phyloP scores from a whole-genome alignment of 2,329 filamentous ascomycete species.

The Capronia epimyces region DNA sequence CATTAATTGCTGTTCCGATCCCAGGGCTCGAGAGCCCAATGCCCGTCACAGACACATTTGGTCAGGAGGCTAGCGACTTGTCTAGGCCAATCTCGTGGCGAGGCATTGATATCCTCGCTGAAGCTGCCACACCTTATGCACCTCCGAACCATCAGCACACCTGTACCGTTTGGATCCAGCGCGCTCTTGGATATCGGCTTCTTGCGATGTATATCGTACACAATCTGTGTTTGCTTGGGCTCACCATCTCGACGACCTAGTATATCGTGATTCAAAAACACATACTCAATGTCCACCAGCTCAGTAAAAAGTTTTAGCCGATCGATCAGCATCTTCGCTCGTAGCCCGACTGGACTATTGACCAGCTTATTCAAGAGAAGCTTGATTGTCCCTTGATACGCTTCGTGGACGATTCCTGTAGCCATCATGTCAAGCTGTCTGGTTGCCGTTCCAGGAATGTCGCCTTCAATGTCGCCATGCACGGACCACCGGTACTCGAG shows the following conservation, averaged over 20 bases:
- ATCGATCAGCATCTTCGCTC: slow-evolving; percentile 57
- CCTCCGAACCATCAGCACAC: slow-evolving; percentile 20
- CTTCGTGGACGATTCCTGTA: slow-evolving; percentile 21
- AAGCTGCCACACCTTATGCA: slow-evolving; percentile 29
- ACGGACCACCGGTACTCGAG: slow-evolving; percentile 22
- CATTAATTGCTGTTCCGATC: slow-evolving; percentile 1
- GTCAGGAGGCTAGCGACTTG: slow-evolving; percentile 18
- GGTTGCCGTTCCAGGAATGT: slow-evolving; percentile 16
- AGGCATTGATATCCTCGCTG: slow-evolving; percentile 25
- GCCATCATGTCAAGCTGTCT: slow-evolving; percentile 29
- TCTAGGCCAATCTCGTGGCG: slow-evolving; percentile 20
- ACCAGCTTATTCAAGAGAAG: slow-evolving; percentile 62
- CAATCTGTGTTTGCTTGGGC: slow-evolving; percentile 2
- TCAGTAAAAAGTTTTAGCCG: slow-evolving; percentile 54
- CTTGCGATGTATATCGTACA: slow-evolving; percentile 28
- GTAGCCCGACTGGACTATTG: slow-evolving; percentile 58
- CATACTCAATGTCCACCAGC: slow-evolving; percentile 18
- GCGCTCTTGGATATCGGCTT: slow-evolving; percentile 18
- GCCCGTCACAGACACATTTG: slow-evolving; percentile 29
- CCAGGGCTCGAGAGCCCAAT: slow-evolving; percentile 25
- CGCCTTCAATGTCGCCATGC: slow-evolving; percentile 30
- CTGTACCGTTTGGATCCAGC: slow-evolving; percentile 9
- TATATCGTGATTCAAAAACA: slow-evolving; percentile 50
- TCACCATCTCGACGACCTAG: slow-evolving; percentile 4
- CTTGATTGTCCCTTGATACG: slow-evolving; percentile 49